Evolutionary conservation across 1,284 basidiomycete species (phyloP), one percentile per base, ranked within the genome.

Genomic region (Moesziomyces globuligerus): DNA sequence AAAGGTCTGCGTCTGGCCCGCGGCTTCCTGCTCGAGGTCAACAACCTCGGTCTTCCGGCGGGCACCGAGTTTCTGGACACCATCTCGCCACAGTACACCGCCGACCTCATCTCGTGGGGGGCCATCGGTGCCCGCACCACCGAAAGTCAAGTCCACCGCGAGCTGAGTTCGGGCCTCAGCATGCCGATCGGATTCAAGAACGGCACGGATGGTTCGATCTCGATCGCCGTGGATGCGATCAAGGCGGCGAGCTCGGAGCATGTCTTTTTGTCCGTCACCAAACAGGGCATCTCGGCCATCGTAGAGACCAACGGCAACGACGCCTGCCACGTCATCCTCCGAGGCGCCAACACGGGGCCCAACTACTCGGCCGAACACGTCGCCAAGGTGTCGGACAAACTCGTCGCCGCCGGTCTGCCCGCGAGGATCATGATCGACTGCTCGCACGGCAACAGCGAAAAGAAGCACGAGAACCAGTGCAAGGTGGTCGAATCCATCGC

Each of bases 251-350:
- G 90, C 7, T 90, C 93, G 82, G 91, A 93, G 18, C 95, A 98
- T 84, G 91, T 91, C 52, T 99, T 99, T 87, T 92, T 99, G 88
- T 94, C 94, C 79, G 94, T 99, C 68, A 97, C 94, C 48, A 91
- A 92, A 80, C 91, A 95, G 67, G 94, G 92, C 66, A 81, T 83
- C 38, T 76, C 76, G 3, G 82, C 81, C 32, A 83, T 83, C 41
- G 80, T 83, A 21, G 76, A 72, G 71, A 81, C 80, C 29, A 69
- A 72, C 41, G 80, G 80, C n/a, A 82, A 82, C 56, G 75, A 81
- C 38, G 64, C 72, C 8, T 82, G 80, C 70, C 80, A 82, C 48
- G 74, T 82, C 45, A 82, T 82, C 48, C 72, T 82, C 0, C 79
- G 80, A 10, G 80, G 80, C 24, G 74, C 80, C 41, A 81, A 82